Conservation (phyloP, 768 basidiomycete genomes). For the Boletus subcaerulescens region DNA sequence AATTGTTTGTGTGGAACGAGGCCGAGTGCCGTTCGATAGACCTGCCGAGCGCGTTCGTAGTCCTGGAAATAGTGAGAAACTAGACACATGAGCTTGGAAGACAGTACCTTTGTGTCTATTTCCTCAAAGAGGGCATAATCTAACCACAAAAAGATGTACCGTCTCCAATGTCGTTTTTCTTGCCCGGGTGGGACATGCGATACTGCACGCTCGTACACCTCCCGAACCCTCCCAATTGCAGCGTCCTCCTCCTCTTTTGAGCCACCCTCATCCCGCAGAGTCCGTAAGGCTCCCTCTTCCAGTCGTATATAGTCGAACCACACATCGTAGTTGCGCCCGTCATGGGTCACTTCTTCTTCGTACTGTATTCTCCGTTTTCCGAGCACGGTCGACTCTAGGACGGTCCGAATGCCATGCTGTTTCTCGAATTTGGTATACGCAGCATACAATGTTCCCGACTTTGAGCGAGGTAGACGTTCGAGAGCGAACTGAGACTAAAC, state of each 20-base stretch:
- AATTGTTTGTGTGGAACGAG: slow-evolving; percentile 96
- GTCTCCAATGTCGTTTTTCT: slow-evolving; percentile 90
- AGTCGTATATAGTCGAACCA: slow-evolving; percentile 97
- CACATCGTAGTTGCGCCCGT: slow-evolving; percentile 92
- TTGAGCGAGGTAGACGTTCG: slow-evolving; percentile 86
- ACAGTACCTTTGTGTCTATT: slow-evolving; percentile 79
- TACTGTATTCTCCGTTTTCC: slow-evolving; percentile 99
- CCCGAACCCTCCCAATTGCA: slow-evolving; percentile 68
- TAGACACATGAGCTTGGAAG: background rate
- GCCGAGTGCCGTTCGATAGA: slow-evolving; percentile 85
- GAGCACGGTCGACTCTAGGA: slow-evolving; percentile 90
- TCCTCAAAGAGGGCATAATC: slow-evolving; percentile 98
- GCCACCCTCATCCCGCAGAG: slow-evolving; percentile 71
- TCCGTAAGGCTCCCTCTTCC: slow-evolving; percentile 83
- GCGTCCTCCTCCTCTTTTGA: slow-evolving; percentile 67
- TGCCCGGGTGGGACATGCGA: slow-evolving; percentile 92
- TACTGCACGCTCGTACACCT: slow-evolving; percentile 94
- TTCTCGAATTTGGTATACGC: slow-evolving; percentile 98
- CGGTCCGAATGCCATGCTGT: slow-evolving; percentile 86
- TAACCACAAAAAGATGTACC: slow-evolving; percentile 91
- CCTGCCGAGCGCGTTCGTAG: slow-evolving; percentile 78
- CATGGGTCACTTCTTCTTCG: slow-evolving; percentile 90
- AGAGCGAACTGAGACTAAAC: slow-evolving; percentile 75
- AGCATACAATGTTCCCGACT: slow-evolving; percentile 83
- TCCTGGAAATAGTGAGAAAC: slow-evolving; percentile 49